Evolutionary conservation across 805 yeast genomes (phyloP).

Genomic region (Starmerella vaccinii): DNA sequence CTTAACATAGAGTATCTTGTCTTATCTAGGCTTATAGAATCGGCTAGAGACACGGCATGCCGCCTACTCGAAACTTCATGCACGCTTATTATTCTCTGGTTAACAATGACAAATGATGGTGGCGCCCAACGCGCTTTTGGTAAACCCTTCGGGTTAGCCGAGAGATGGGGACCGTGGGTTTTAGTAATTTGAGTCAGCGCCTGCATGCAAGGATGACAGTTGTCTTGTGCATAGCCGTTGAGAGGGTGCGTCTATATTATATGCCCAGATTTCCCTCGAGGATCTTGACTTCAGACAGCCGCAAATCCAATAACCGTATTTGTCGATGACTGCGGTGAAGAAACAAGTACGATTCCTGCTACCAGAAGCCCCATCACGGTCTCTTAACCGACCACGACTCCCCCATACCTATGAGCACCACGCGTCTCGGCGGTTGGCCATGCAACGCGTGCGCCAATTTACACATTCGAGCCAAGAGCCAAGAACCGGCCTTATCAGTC

Average conservation of each 20-base stretch:
- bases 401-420: constrained; percentile 6
- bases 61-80: too few species aligned
- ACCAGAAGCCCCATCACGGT: not conserved
- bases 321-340: not conserved
- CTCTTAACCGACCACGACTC: not conserved
- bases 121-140: too few species aligned
- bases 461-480: not conserved
- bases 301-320: not conserved
- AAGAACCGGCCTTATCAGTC: too few species aligned
- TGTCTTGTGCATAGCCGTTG: not conserved
- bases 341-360: constrained; percentile 2
- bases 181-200: not conserved
- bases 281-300: not conserved
- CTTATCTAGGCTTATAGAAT: too few species aligned
- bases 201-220: not conserved
- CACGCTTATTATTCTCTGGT: too few species aligned
- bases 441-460: constrained; percentile 1
- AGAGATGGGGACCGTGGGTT: not conserved
- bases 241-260: not conserved
- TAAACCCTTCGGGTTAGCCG: not conserved
- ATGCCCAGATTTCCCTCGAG: too few species aligned
- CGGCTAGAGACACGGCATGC: too few species aligned
- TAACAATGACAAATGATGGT: not conserved
- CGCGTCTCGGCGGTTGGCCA: not conserved
- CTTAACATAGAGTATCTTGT: too few species aligned